phyloP scores from a whole-genome alignment of 805 yeast genomes.

The Teunomyces barrocoloradensis region DNA sequence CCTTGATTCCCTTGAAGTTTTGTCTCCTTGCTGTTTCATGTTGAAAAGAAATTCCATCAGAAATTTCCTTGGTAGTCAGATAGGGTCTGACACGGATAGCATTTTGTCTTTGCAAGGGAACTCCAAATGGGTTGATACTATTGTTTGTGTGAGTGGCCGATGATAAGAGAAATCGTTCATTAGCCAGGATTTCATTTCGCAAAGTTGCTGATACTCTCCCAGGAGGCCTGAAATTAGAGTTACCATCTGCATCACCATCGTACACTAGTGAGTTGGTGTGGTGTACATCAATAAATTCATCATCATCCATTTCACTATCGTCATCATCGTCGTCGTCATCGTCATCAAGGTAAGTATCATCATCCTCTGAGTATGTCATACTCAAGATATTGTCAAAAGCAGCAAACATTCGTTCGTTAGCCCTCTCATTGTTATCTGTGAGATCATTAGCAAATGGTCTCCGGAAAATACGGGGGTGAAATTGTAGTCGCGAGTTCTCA shows the following conservation, averaged over 20 bases:
- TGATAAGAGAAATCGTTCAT: slow-evolving; percentile 21
- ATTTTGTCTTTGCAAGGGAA: slow-evolving; percentile 33
- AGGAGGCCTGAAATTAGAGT: not conserved
- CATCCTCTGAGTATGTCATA: slow-evolving; percentile 5
- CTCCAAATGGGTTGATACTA: slow-evolving; percentile 9
- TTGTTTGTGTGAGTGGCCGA: slow-evolving; percentile 24
- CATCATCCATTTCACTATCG: slow-evolving; percentile 8
- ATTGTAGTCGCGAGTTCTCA: not conserved
- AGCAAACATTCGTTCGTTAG: slow-evolving; percentile 2
- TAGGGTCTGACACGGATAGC: slow-evolving; percentile 21
- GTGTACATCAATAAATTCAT: slow-evolving; percentile 8
- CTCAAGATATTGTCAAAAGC: slow-evolving; percentile 3
- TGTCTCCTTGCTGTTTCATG: slow-evolving; percentile 1
- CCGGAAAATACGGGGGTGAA: slow-evolving; percentile 1
- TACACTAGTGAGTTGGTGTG: not conserved
- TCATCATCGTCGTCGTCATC: slow-evolving; percentile 6
- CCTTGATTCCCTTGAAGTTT: slow-evolving; percentile 1
- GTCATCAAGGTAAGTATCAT: slow-evolving; percentile 7
- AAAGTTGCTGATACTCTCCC: not conserved
- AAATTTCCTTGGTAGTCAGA: not conserved
- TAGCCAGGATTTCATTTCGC: slow-evolving; percentile 2
- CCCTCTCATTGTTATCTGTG: not conserved
- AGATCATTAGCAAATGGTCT: slow-evolving; percentile 1
- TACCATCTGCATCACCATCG: not conserved
- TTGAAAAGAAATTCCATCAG: not conserved